Evolutionary conservation across 441 rosid species (phyloP).

Genomic region (Erysimum pusillum): DNA sequence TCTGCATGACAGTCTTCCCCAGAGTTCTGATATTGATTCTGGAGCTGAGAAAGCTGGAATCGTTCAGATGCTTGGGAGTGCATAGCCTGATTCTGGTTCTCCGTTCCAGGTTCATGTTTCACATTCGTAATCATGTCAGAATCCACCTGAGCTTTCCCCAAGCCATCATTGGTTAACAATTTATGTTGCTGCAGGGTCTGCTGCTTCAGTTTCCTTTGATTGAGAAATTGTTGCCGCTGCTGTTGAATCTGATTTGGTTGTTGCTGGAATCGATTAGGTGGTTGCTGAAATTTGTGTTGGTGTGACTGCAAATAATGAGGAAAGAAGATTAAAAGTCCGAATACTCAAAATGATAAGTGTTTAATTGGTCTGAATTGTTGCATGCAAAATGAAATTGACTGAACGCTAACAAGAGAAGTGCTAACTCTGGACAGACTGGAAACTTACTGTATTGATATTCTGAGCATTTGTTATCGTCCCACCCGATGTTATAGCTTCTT

Average conservation of each 20-base stretch:
- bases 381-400: conserved; percentile 59
- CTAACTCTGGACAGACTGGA: conserved; percentile 72
- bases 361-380: conserved; percentile 61
- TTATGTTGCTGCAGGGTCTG: conserved; percentile 75
- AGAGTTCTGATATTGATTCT: conserved; percentile 71
- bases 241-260: conserved; percentile 72
- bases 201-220: conserved; percentile 63
- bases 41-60: conserved; percentile 69
- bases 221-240: conserved; percentile 61
- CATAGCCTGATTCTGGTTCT: conserved; percentile 58
- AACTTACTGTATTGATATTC: conserved; percentile 39
- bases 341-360: conserved; percentile 61
- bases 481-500: conserved; percentile 61
- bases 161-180: conserved; percentile 58
- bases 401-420: conserved; percentile 62
- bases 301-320: conserved; percentile 59
- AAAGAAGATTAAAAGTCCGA: conserved; percentile 59
- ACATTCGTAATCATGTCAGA: conserved; percentile 65
- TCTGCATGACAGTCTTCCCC: conserved; percentile 59
- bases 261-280: conserved; percentile 68
- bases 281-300: conserved; percentile 73
- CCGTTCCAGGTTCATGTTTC: conserved; percentile 79
- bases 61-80: conserved; percentile 70
- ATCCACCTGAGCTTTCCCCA: conserved; percentile 66
- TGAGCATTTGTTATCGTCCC: conserved; percentile 55